Evolutionary conservation across 305 asterid genomes (phyloP), one percentile per base, ranked within the genome.

Genomic region (Caryopteris hybrid): DNA sequence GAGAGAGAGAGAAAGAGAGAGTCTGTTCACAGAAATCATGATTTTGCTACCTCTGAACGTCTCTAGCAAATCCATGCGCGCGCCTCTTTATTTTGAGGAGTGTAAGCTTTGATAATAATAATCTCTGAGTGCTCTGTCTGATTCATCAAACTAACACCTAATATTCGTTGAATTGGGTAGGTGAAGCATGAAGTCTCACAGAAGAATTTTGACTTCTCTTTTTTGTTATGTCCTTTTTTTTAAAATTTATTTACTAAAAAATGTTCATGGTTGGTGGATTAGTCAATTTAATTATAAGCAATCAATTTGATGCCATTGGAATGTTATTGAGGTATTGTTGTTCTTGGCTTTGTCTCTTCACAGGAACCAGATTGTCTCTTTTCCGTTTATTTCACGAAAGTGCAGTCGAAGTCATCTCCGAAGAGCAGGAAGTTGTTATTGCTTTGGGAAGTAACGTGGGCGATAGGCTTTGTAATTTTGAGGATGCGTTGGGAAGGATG

Each of bases 391-490:
- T 67, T 43, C 80, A 86, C 12, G 81, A 78, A 61, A 69, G 75
- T 42, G 57, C 78, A 2, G 83, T 94, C 34, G 91, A 86, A 74
- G 97, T 94, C 22, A 75, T 67, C 80, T 84, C 93, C 38, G 79
- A 82, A 29, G 97, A 94, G 65, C 95, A 91, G 47, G 98, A 89
- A 76, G 96, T 87, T 7, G 85, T 86, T 45, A 85, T 91, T 70
- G 99, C 99, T 57, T 64, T 94, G 69, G 98, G 98, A 70, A 94
- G 99, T 69, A 94, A 94, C 79, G 91, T 94, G 63, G 99, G 99
- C 0, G 78, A 91, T 59, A 82, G 96, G 69, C 81, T 94, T 58
- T 53, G 57, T 13, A 89, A 91, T 73, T 91, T 94, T 57, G 95
- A 94, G 39, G 83, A 91, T 38, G 98, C 99, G n/a, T 58, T 89